A percentile compares a stretch with the other conserved stretches of the same genome.
phyloP scores from a whole-genome alignment of 148 eudicot genomes.

The Silene uniflora region DNA sequence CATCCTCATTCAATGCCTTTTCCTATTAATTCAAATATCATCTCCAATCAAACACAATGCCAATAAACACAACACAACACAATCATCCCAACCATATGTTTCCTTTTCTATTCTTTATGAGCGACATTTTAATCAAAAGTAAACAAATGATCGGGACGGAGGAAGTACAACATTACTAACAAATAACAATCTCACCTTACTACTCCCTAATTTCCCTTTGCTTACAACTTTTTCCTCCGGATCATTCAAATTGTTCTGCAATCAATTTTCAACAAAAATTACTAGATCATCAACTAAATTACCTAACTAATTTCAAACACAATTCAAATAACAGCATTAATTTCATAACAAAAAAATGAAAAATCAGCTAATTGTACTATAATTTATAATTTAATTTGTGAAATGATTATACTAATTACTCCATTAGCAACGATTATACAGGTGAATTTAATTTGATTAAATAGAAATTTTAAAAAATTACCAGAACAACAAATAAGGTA shows the following conservation, averaged over 20 bases:
- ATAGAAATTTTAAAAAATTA: slow-evolving; percentile 16
- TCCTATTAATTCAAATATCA: slow-evolving; percentile 28
- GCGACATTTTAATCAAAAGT: not conserved
- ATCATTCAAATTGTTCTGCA: slow-evolving; percentile 67
- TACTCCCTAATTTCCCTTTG: slow-evolving; percentile 10
- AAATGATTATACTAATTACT: not conserved
- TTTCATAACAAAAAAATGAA: not conserved
- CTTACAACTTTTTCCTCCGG: slow-evolving; percentile 30
- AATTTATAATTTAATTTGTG: not conserved
- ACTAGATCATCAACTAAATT: not conserved
- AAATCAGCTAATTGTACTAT: not conserved
- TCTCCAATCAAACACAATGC: slow-evolving; percentile 7
- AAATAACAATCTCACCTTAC: slow-evolving; percentile 32
- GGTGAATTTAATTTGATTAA: not conserved
- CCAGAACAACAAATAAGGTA: slow-evolving; percentile 73
- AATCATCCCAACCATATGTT: too few relatives aligned
- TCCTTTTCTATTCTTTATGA: too few relatives aligned
- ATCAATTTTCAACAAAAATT: not conserved
- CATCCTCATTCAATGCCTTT: slow-evolving; percentile 27
- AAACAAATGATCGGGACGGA: too few relatives aligned
- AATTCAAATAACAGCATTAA: not conserved
- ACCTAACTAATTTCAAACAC: too few relatives aligned
- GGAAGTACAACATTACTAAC: too few relatives aligned
- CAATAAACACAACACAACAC: too few relatives aligned
- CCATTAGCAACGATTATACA: not conserved